Evolutionary conservation across 352 stramenopile genomes (phyloP), one percentile per base, ranked within the genome.

Genomic region (Sclerospora graminicola): DNA sequence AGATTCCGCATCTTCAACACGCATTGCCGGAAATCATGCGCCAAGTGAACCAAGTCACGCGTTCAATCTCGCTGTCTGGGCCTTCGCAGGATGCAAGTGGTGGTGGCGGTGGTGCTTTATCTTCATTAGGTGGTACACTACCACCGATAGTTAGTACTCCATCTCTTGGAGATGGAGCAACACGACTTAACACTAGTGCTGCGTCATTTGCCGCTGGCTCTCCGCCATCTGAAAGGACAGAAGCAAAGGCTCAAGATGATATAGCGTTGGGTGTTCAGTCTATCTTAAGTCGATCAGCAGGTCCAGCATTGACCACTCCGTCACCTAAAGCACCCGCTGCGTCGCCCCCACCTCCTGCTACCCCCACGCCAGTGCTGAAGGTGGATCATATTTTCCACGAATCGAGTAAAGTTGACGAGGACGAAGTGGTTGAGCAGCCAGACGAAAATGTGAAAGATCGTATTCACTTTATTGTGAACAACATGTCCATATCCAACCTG

Each of bases 381-480:
- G 77, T 94, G 16, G 68, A 89, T 42, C 73, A 88, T 56, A 94
- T 94, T 46, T 91, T 94, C 52, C 64, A 89, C 36, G 70, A 79
- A 5, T 74, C 67, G 24, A 89, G 60, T 28, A 50, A 58, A 3
- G 45, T 81, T 13, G 73, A 90, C 27, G 76, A 89, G 24, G 45
- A 66, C 20, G 71, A 84, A 54, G 61, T 56, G 9, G 59, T 88
- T 19, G 49, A 61, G 31, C 79, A 94, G 44, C 82, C 82, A 0
- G 82, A 91, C 9, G 76, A 90, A 54, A 75, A 48, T 15, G 57
- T 98, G 35, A 81, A 97, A 43, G 96, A 99, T 61, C 76, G 94
- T n/a, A 96, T 99, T 51, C 94, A 98, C 61, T 98, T 99, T 54
- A 92, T 99, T 14, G 95, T 99, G 55, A 99, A 99, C 72, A 99